phyloP scores from a whole-genome alignment of 73 alveolate genomes.

The Paramecium bursaria region DNA sequence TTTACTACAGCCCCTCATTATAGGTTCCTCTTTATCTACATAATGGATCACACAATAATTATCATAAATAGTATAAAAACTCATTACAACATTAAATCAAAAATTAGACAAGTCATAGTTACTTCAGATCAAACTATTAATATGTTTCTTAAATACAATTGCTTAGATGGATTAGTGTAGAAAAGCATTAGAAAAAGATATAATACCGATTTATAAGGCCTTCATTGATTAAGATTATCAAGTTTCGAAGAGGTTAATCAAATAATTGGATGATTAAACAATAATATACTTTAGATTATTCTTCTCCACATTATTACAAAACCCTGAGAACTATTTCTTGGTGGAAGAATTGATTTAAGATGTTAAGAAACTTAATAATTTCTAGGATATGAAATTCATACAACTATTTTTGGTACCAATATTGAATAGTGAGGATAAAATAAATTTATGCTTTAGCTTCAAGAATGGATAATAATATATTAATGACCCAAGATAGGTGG shows the following conservation, averaged over 20 bases:
- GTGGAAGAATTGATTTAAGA: conserved; percentile 19
- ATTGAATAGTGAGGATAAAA: conserved; percentile 21
- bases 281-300: neutral
- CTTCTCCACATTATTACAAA: neutral
- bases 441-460: neutral
- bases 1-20: neutral
- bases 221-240: conserved; percentile 26
- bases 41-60: conserved; percentile 21
- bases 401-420: conserved; percentile 15
- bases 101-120: neutral
- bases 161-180: no score
- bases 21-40: neutral
- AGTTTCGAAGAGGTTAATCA: neutral
- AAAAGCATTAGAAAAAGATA: neutral
- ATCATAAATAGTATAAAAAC: neutral
- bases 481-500: conserved; percentile 33
- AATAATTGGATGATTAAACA: conserved; percentile 36
- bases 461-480: conserved; percentile 3
- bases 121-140: no score
- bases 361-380: neutral
- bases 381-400: conserved; percentile 36
- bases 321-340: conserved; percentile 2
- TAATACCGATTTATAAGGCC: neutral
- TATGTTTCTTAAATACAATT: no score
- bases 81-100: neutral